Evolutionary conservation across 257 asterid species (phyloP).

Genomic region (Solanum dulcamara): DNA sequence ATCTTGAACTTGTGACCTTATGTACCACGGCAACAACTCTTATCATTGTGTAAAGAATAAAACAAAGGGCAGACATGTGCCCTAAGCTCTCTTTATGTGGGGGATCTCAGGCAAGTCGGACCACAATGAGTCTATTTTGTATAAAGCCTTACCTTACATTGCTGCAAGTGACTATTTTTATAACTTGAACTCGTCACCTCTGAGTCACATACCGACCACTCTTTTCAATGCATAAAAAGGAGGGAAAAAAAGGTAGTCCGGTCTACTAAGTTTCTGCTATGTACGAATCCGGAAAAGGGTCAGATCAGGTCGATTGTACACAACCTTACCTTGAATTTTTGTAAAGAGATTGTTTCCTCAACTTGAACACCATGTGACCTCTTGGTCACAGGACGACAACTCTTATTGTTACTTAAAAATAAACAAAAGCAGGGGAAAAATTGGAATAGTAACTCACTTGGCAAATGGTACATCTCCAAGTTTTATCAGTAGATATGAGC

Average conservation of each 20-base stretch:
- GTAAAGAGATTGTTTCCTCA: neutral
- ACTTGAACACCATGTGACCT: neutral
- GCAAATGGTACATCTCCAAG: constrained; percentile 52
- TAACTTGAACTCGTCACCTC: no score
- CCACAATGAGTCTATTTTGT: no score
- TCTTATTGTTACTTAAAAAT: neutral
- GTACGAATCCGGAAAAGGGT: neutral
- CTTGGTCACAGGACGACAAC: neutral
- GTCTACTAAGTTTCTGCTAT: rapidly evolving
- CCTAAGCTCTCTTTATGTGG: no score
- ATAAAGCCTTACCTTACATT: no score
- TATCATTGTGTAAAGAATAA: neutral
- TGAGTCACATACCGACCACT: no score
- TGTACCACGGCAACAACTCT: rapidly evolving
- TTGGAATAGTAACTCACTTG: constrained; percentile 26
- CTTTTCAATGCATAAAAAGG: no score
- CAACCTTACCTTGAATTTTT: neutral
- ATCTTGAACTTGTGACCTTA: neutral
- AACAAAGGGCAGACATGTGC: no score
- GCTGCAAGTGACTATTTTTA: no score
- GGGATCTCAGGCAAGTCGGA: no score
- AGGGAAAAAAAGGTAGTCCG: neutral
- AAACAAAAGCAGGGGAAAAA: neutral
- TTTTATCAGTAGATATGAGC: constrained; percentile 11
- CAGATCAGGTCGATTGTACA: neutral